Conservation (phyloP, 352 stramenopile genomes). For the Salisapilia sapeloensis region DNA sequence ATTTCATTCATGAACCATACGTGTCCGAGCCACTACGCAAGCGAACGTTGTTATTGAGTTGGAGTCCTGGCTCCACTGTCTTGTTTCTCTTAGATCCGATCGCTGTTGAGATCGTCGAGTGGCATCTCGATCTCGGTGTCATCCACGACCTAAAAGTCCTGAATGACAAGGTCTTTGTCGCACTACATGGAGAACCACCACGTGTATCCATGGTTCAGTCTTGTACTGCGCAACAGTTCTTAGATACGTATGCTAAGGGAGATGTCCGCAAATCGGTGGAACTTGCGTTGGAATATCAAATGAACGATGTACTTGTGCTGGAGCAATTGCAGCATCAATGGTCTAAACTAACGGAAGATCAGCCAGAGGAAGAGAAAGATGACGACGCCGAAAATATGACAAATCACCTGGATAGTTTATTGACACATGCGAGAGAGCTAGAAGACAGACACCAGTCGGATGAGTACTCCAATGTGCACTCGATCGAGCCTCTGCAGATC, state of each 20-base stretch:
- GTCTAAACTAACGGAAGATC: slow-evolving; percentile 7
- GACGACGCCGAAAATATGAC: slow-evolving; percentile 11
- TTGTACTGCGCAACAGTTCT: slow-evolving; percentile 47
- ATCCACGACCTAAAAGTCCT: slow-evolving; percentile 76
- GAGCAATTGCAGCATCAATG: slow-evolving; percentile 35
- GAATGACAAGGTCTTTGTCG: slow-evolving; percentile 41
- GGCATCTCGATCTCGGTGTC: slow-evolving; percentile 71
- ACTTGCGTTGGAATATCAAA: slow-evolving; percentile 53
- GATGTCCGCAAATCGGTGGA: slow-evolving; percentile 49
- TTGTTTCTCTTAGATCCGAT: slow-evolving; percentile 73
- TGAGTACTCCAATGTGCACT: slow-evolving; percentile 7
- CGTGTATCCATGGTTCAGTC: slow-evolving; percentile 63
- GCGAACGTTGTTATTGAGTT: slow-evolving; percentile 53
- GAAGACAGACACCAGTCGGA: slow-evolving; percentile 26
- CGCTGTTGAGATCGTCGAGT: slow-evolving; percentile 73
- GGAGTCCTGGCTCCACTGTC: slow-evolving; percentile 62
- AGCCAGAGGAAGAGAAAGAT: slow-evolving; percentile 7
- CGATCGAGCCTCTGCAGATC: slow-evolving; percentile 40
- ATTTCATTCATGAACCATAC: slow-evolving; percentile 47
- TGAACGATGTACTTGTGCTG: slow-evolving; percentile 43
- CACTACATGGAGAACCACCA: slow-evolving; percentile 52
- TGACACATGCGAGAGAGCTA: slow-evolving; percentile 21
- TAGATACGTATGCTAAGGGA: slow-evolving; percentile 44
- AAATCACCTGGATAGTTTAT: slow-evolving; percentile 23
- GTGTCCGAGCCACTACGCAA: slow-evolving; percentile 18